Evolutionary conservation across 371 early-diverging fungal genomes (phyloP), one percentile per base, ranked within the genome.

Genomic region (Syncephalastrum monosporum): DNA sequence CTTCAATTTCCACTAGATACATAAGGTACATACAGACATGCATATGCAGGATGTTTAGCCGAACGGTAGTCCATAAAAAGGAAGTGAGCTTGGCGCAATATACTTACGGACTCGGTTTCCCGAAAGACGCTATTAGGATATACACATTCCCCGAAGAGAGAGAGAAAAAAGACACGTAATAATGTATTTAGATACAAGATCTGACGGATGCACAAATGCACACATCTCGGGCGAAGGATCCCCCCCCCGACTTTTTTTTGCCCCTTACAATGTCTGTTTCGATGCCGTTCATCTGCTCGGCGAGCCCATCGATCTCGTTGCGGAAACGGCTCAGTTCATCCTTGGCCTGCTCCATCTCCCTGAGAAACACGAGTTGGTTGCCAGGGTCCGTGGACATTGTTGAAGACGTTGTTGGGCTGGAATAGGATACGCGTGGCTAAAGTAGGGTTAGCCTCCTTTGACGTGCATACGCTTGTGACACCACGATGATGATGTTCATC

Each of bases 261-360:
- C 38, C 41, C 6, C 57, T 57, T 57, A 57, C 57, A 19, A 57
- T 47, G 43, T 57, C 57, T 21, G 49, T 50, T 50, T 47, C 57
- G 41, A 57, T 57, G 49, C 50, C 57, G 42, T 57, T 68, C 75
- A 86, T 78, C 44, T 84, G 82, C 25, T 77, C 71, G 6, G 78
- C 68, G 7, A 86, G 63, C 1, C 72, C 77, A 23, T 76, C 77
- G 60, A 86, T 68, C 43, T 84, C 82, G 43, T 71, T 69, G 21
- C 82, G 73, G 50, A 84, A 84, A 25, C 75, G 60, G 23, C 63
- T 68, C 10, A 84, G 56, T 21, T 84, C 82, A 42, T 79, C 61
- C 45, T 84, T 70, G 15, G 84, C 77, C 43, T 71, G 65, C 7
- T 71, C 67, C 61, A 79, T 71, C 42, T 79, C 79, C 21, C 60